These are phyloP conservation scores for Oenanthe javanica DNA, from an alignment of 140 eudicot species.

Conservation along the genomic window DNA sequence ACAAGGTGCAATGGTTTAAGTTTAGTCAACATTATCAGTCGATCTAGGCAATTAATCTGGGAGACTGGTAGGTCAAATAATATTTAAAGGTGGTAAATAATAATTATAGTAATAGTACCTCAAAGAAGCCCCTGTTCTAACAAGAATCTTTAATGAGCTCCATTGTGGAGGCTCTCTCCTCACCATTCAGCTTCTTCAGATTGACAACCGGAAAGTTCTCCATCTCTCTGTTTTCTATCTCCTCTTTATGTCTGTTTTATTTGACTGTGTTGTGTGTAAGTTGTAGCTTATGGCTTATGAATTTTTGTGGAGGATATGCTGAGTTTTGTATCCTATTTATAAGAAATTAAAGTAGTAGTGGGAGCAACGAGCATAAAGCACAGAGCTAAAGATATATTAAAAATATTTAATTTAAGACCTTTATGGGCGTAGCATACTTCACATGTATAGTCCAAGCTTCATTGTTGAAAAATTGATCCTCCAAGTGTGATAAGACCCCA, in stretches of 20 bases:
- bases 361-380: too few relatives aligned
- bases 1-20: conserved; percentile 23
- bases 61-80: not conserved
- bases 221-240: conserved; percentile 5
- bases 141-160: conserved; percentile 29
- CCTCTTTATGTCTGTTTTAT: not conserved
- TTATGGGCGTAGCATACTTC: too few relatives aligned
- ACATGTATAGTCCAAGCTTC: not conserved
- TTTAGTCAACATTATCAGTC: not conserved
- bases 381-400: too few relatives aligned
- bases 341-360: too few relatives aligned
- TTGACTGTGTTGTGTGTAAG: too few relatives aligned
- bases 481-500: not conserved
- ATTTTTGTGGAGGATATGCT: not conserved
- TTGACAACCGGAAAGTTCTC: conserved; percentile 25
- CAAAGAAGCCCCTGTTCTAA: conserved; percentile 36
- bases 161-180: conserved; percentile 24
- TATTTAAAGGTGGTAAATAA: not conserved
- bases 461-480: not conserved
- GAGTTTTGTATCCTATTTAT: not conserved
- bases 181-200: conserved; percentile 32
- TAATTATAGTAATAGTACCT: conserved; percentile 18
- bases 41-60: not conserved
- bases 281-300: too few relatives aligned
- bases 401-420: too few relatives aligned